phyloP scores from a whole-genome alignment of 768 basidiomycete species.

The Hericium coralloides region DNA sequence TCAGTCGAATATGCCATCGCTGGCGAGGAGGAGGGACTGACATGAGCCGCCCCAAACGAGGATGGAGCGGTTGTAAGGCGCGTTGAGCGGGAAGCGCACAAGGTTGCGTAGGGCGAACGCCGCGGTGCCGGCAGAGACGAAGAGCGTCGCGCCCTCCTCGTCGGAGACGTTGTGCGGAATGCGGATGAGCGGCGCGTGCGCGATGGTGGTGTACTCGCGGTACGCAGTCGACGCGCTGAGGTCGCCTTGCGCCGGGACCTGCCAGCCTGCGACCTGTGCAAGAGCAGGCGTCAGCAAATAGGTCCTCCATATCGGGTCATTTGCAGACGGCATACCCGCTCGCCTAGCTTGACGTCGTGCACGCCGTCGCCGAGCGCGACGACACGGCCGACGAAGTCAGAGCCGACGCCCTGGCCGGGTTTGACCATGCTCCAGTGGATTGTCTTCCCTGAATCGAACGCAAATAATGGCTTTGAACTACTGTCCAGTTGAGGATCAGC shows the following conservation, averaged over 20 bases:
- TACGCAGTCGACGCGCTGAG: background rate
- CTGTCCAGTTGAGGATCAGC: too few species aligned
- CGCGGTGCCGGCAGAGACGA: background rate
- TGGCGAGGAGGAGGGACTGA: background rate
- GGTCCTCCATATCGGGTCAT: too few species aligned
- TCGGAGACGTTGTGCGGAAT: background rate
- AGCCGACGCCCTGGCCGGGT: background rate
- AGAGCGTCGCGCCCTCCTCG: background rate
- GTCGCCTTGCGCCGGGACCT: background rate
- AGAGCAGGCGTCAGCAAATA: too few species aligned
- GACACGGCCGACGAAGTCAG: background rate
- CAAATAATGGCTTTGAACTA: too few species aligned
- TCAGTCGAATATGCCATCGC: slow-evolving; percentile 22
- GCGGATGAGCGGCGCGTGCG: background rate
- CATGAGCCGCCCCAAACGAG: background rate
- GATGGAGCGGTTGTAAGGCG: background rate
- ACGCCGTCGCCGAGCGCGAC: background rate
- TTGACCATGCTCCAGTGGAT: background rate
- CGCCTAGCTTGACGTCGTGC: background rate
- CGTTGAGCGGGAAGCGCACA: background rate
- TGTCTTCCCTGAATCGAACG: too few species aligned
- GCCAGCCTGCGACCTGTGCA: background rate
- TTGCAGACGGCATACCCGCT: background rate
- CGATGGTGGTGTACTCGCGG: background rate
- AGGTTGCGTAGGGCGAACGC: background rate